These are phyloP conservation scores for Vicia faba DNA, from an alignment of 306 rosid genomes.

Conservation along the genomic window DNA sequence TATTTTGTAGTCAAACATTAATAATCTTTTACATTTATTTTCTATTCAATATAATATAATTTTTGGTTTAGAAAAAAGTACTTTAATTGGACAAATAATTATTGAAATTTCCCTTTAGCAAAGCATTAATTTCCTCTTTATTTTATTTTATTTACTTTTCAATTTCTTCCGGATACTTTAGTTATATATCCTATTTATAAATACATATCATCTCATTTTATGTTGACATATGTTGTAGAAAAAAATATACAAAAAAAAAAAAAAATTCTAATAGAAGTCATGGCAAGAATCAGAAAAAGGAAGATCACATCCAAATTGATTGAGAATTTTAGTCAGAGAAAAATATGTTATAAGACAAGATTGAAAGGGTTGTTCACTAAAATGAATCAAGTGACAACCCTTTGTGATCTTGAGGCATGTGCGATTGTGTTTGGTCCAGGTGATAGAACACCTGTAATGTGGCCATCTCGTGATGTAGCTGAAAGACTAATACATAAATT, in stretches of 20 bases:
- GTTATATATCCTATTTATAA: background rate
- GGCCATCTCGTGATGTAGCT: slow-evolving; percentile 17
- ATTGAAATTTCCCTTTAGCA: background rate
- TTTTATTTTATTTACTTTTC: background rate
- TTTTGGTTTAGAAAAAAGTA: background rate
- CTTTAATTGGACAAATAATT: background rate
- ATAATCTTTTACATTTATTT: background rate
- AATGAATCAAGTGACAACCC: slow-evolving; percentile 9
- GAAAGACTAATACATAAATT: background rate
- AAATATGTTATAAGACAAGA: background rate
- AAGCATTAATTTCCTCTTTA: background rate
- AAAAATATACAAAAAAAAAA: background rate
- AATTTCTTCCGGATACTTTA: background rate
- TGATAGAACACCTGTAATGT: background rate
- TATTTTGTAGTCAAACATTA: background rate
- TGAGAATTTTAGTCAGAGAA: background rate
- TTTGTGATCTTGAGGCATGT: slow-evolving; percentile 22
- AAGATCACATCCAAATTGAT: background rate
- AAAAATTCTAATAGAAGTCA: background rate
- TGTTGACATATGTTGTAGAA: background rate
- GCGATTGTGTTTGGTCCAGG: background rate
- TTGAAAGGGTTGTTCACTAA: slow-evolving; percentile 11
- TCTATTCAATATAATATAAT: background rate
- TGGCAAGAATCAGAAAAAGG: background rate
- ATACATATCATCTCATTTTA: background rate